Percentiles rank a stretch among this genome's conserved stretches.
These are phyloP conservation scores for Breviolum minutum DNA, from an alignment of 73 alveolate species.

Conservation along the genomic window DNA sequence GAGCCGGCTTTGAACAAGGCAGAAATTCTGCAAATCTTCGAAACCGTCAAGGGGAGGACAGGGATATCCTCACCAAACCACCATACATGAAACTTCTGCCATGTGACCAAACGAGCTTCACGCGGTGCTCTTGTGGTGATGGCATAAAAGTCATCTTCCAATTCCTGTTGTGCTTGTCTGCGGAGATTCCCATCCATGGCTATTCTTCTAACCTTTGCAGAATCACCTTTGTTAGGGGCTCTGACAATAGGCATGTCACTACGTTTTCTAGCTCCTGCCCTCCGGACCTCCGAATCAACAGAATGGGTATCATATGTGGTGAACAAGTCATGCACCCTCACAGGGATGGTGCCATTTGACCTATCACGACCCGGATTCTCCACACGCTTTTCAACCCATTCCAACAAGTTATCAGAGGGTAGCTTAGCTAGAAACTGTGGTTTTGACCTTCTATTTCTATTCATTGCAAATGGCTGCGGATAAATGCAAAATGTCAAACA, in stretches of 20 bases:
- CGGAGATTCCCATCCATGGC: background rate
- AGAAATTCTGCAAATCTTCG: background rate
- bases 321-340: too few relatives aligned
- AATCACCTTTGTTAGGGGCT: background rate
- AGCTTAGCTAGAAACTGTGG: background rate
- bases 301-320: too few relatives aligned
- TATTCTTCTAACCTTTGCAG: background rate
- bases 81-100: background rate
- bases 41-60: background rate
- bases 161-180: background rate
- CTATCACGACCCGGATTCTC: background rate
- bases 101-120: background rate
- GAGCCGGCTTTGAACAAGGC: slow-evolving; percentile 10
- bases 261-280: background rate
- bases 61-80: background rate
- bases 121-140: background rate
- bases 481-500: too few relatives aligned
- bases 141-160: background rate
- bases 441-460: background rate
- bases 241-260: background rate
- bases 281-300: too few relatives aligned
- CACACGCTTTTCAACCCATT: background rate
- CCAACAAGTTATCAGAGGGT: background rate
- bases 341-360: too few relatives aligned
- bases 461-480: background rate